These are phyloP conservation scores for Pseudogymnoascus sp. DNA, from an alignment of 2,329 filamentous ascomycete species.

Conservation along the genomic window DNA sequence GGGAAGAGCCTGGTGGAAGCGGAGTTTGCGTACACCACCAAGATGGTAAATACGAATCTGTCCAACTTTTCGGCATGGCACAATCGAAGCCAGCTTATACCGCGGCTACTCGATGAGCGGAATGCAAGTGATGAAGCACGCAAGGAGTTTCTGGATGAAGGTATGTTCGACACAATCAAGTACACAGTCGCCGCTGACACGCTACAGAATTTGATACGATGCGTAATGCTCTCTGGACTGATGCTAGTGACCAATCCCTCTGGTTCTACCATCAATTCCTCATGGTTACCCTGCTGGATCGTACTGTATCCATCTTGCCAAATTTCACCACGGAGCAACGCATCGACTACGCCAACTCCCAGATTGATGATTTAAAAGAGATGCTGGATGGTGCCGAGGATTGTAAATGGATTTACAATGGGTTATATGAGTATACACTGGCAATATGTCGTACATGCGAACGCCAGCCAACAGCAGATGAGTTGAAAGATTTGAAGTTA, in stretches of 20 bases:
- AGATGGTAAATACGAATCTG: slow-evolving; percentile 76
- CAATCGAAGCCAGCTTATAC: slow-evolving; percentile 76
- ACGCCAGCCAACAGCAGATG: slow-evolving; percentile 32
- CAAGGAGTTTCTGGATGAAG: slow-evolving; percentile 62
- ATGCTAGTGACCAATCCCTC: slow-evolving; percentile 86
- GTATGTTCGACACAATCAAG: slow-evolving; percentile 33
- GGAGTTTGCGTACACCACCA: slow-evolving; percentile 86
- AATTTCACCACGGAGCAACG: slow-evolving; percentile 56
- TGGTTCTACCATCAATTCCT: slow-evolving; percentile 97
- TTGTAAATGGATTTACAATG: slow-evolving; percentile 86
- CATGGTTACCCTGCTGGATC: slow-evolving; percentile 58
- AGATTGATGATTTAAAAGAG: slow-evolving; percentile 68
- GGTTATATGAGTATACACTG: slow-evolving; percentile 67
- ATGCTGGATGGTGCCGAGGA: slow-evolving; percentile 57
- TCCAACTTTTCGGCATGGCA: slow-evolving; percentile 99
- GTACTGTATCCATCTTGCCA: slow-evolving; percentile 53
- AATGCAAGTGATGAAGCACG: slow-evolving; percentile 56
- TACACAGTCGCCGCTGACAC: slow-evolving; percentile 11
- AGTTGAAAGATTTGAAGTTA: slow-evolving; percentile 29
- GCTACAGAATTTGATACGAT: slow-evolving; percentile 64
- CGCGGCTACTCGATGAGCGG: slow-evolving; percentile 65
- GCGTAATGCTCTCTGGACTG: slow-evolving; percentile 56
- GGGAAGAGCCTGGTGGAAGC: slow-evolving; percentile 62
- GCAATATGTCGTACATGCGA: slow-evolving; percentile 48
- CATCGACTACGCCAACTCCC: slow-evolving; percentile 56